A percentile compares a stretch with the other conserved stretches of the same genome.
Evolutionary conservation across 2,329 filamentous ascomycete species (phyloP).

Genomic region (Fusarium brevicatenulatum): DNA sequence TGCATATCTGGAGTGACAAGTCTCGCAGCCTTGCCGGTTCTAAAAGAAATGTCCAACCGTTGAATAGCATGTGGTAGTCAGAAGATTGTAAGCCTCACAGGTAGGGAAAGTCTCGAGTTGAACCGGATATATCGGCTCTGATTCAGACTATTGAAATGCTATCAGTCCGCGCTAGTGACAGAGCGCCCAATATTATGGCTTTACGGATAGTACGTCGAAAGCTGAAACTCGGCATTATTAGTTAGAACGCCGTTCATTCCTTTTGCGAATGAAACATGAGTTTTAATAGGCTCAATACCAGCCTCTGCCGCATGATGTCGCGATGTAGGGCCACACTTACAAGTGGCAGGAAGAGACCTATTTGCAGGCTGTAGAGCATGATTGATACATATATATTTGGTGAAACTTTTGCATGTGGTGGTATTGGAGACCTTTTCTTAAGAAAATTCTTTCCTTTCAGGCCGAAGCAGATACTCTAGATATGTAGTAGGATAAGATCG

Average conservation of each 20-base stretch:
- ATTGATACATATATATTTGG: not conserved
- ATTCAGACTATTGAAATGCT: not conserved
- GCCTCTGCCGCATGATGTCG: not conserved
- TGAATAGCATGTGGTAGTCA: not conserved
- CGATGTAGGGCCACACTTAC: not conserved
- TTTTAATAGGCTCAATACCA: not conserved
- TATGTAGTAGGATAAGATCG: not conserved
- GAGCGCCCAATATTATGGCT: not conserved
- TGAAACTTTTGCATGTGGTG: not conserved
- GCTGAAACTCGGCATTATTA: not conserved
- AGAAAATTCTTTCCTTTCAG: no score
- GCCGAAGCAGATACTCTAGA: not conserved
- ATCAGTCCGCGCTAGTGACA: not conserved
- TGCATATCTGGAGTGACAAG: not conserved
- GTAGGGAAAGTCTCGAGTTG: not conserved
- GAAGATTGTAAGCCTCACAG: not conserved
- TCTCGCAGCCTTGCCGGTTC: not conserved
- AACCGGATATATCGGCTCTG: not conserved
- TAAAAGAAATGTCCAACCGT: not conserved
- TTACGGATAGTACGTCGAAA: not conserved
- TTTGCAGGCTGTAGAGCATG: not conserved
- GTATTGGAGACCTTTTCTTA: not conserved
- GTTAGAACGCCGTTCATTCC: not conserved
- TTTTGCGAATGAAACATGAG: not conserved
- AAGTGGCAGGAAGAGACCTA: not conserved